Base-by-base conservation (phyloP, 495 filamentous ascomycete genomes). In the Penicillium parvum region DNA sequence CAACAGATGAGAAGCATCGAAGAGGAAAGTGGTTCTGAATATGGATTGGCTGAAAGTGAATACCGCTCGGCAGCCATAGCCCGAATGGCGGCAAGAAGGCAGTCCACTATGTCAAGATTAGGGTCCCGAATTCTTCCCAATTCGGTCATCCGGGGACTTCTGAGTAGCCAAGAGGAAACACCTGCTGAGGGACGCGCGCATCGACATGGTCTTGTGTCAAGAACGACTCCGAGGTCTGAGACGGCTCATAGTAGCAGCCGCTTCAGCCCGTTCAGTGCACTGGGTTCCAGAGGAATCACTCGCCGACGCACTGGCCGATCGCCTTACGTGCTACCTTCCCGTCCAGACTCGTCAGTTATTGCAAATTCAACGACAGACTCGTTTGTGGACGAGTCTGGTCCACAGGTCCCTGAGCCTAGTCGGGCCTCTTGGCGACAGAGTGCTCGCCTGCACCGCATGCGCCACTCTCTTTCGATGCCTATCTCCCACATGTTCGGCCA, bases 41-140 rank as follows among this genome's bases (percentile, higher is more conserved):
- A 54, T 37, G 65, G 63, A 22, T 32, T 43, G 7, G 40, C 43
- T 21, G 49, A 60, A 9, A 61, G 58, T 2, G 66, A 64, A 19
- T 54, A 60, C 19, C 65, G 64, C 17, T 58, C 58, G 8, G 59
- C 68, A 20, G 64, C 63, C 5, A 52, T 69, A 17, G 59, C 68
- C 34, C 65, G 68, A 23, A 62, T 69, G 57, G 54, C 69, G 41
- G 68, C 73, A 10, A 65, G 72, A 47, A 66, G 71, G 37, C 72
- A 69, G 41, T 74, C 74, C 8, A 70, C 69, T 10, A 71, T 78
- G 62, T 74, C 74, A 36, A 60, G 74, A 7, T 45, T 78, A 20
- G 70, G 73, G 15, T 74, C 73, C 7, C 64, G 71, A 43, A 62
- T 78, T 17, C 51, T 76, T 16, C 73, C 73, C n/a, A 68, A 75